These are phyloP conservation scores for Talaromyces adpressus DNA, from an alignment of 495 filamentous ascomycete species.

Conservation along the genomic window DNA sequence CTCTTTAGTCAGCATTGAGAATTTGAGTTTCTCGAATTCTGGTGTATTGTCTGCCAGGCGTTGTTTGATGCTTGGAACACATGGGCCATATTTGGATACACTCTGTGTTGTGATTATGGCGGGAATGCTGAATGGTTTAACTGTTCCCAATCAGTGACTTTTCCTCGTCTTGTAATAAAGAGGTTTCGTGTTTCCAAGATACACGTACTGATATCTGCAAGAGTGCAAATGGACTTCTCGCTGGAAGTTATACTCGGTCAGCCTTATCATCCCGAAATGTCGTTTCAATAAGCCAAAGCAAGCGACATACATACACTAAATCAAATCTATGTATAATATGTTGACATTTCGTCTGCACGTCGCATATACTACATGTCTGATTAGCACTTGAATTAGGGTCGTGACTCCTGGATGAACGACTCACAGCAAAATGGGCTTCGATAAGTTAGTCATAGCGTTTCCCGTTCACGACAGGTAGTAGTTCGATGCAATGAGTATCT, in stretches of 20 bases:
- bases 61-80: background rate
- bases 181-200: background rate
- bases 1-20: background rate
- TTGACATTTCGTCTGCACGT: background rate
- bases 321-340: background rate
- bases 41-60: background rate
- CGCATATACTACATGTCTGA: background rate
- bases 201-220: background rate
- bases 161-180: background rate
- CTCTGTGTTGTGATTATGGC: background rate
- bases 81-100: background rate
- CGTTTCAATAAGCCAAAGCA: background rate
- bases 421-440: background rate
- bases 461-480: background rate
- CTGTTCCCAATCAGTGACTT: background rate
- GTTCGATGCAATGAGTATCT: background rate
- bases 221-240: conserved; percentile 3
- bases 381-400: background rate
- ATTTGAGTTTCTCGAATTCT: background rate
- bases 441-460: background rate
- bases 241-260: background rate
- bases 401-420: background rate
- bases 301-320: background rate
- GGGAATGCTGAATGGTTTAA: background rate
- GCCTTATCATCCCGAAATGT: background rate